These are phyloP conservation scores for Diplocarpon rosae DNA, from an alignment of 2,329 filamentous ascomycete genomes.

Conservation along the genomic window DNA sequence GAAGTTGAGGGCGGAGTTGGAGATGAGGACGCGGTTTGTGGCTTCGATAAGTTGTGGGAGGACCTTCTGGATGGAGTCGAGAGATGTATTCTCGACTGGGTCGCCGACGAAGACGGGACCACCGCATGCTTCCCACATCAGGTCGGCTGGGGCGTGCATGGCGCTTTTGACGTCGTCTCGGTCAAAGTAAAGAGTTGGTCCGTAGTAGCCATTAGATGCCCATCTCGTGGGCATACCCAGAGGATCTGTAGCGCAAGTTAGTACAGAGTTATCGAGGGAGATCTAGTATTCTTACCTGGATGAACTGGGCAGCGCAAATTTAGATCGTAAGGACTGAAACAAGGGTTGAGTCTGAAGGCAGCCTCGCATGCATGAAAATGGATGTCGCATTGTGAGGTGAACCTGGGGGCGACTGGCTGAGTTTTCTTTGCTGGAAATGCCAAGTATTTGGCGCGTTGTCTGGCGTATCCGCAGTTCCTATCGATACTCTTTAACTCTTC, in stretches of 20 bases:
- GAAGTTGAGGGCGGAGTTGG: slow-evolving; percentile 37
- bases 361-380: slow-evolving; percentile 28
- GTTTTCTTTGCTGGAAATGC: slow-evolving; percentile 30
- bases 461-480: slow-evolving; percentile 35
- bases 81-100: slow-evolving; percentile 27
- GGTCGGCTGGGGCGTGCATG: slow-evolving; percentile 35
- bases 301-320: slow-evolving; percentile 33
- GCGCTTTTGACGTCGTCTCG: slow-evolving; percentile 39
- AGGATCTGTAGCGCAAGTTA: slow-evolving; percentile 14
- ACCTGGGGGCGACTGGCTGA: slow-evolving; percentile 26
- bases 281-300: slow-evolving; percentile 15
- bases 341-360: slow-evolving; percentile 30
- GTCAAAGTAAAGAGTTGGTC: slow-evolving; percentile 36
- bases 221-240: slow-evolving; percentile 28
- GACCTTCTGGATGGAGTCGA: slow-evolving; percentile 31
- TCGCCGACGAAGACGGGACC: slow-evolving; percentile 32
- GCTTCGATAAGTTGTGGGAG: slow-evolving; percentile 38
- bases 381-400: slow-evolving; percentile 28
- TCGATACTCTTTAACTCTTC: slow-evolving; percentile 31
- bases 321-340: slow-evolving; percentile 40
- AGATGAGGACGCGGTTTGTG: slow-evolving; percentile 40
- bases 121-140: slow-evolving; percentile 33
- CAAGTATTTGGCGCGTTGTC: slow-evolving; percentile 36
- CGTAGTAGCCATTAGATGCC: slow-evolving; percentile 29
- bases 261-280: neutral